Base-by-base conservation (phyloP, 148 eudicot genomes). In the Fagopyrum homotropicum region DNA sequence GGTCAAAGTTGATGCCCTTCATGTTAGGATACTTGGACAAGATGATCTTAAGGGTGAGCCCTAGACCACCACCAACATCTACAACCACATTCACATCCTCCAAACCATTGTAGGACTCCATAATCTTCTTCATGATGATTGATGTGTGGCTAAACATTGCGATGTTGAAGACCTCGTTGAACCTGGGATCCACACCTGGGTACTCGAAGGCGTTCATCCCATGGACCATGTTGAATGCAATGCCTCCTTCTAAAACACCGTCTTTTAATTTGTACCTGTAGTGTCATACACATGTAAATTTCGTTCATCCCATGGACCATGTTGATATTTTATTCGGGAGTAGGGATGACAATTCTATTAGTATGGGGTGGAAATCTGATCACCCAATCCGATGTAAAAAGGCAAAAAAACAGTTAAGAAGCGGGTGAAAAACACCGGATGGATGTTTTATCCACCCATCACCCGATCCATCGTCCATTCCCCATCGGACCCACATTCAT, bases 1-100 rank as follows among this genome's bases (percentile, higher is more conserved):
- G 59, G 63, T 82, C 83, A 17, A 74, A 83, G 59, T 84, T 84
- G 69, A 81, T 76, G 50, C 82, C 86, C 69, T 57, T 79, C n/a
- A 81, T 81, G 6, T 75, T 54, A 16, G 84, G 79, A 45, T 84
- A 76, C 30, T 77, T 74, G 5, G 84, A 71, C 6, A 74, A 72
- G 51, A 84, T 84, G 73, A 77, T 74, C 30, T 73, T 49, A 51
- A 81, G 80, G 72, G 74, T 44, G 26, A 69, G 72, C 46, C 87
- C 87, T 14, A 79, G 55, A 72, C 87, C 84, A 7, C 85, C 87
- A 1, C 84, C 87, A 29, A 84, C 83, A 72, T 84, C 85, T 0
- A 82, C 85, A n/a, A 84, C 45, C 16, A 66, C 47, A 4, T 69
- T 54, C 44, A 84, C n/a, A 9, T 75, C 75, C 50, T 75, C 76